These are phyloP conservation scores for Wakefieldia striispora DNA, from an alignment of 768 basidiomycete genomes.

Conservation along the genomic window DNA sequence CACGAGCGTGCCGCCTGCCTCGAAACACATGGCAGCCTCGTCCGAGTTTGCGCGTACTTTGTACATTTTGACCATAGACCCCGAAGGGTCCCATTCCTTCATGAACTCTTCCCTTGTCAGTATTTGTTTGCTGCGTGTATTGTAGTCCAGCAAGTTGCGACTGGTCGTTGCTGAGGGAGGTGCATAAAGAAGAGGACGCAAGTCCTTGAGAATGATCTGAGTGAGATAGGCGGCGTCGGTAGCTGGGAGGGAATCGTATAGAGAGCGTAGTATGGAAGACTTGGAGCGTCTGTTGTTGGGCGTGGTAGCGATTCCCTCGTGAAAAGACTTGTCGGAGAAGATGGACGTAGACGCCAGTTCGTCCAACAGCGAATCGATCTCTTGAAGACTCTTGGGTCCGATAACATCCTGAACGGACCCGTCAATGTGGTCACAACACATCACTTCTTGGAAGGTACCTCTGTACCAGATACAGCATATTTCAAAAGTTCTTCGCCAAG, in stretches of 20 bases:
- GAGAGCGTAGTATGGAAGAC: slow-evolving; percentile 43
- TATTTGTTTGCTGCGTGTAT: slow-evolving; percentile 51
- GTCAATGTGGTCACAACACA: slow-evolving; percentile 6
- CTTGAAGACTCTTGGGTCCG: slow-evolving; percentile 36
- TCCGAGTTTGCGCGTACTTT: slow-evolving; percentile 56
- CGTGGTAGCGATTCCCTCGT: slow-evolving; percentile 26
- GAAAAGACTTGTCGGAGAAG: slow-evolving; percentile 55
- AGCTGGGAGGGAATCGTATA: slow-evolving; percentile 62
- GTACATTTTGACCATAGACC: slow-evolving; percentile 52
- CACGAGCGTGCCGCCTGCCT: slow-evolving; percentile 29
- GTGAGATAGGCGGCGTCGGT: slow-evolving; percentile 66
- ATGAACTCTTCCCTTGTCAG: slow-evolving; percentile 66
- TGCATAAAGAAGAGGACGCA: slow-evolving; percentile 77
- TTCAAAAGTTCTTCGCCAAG: slow-evolving; percentile 64
- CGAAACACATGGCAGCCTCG: slow-evolving; percentile 48
- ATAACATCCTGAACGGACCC: slow-evolving; percentile 11
- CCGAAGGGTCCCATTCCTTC: slow-evolving; percentile 65
- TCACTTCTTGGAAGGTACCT: slow-evolving; percentile 24
- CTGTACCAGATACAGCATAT: slow-evolving; percentile 35
- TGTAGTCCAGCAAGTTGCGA: slow-evolving; percentile 51
- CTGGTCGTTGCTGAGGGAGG: slow-evolving; percentile 46
- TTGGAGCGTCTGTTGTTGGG: slow-evolving; percentile 33
- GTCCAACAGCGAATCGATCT: slow-evolving; percentile 68
- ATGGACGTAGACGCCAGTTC: slow-evolving; percentile 68
- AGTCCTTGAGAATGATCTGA: slow-evolving; percentile 86